These are phyloP conservation scores for Coniferiporia weirii DNA, from an alignment of 1,284 basidiomycete genomes.

Conservation along the genomic window DNA sequence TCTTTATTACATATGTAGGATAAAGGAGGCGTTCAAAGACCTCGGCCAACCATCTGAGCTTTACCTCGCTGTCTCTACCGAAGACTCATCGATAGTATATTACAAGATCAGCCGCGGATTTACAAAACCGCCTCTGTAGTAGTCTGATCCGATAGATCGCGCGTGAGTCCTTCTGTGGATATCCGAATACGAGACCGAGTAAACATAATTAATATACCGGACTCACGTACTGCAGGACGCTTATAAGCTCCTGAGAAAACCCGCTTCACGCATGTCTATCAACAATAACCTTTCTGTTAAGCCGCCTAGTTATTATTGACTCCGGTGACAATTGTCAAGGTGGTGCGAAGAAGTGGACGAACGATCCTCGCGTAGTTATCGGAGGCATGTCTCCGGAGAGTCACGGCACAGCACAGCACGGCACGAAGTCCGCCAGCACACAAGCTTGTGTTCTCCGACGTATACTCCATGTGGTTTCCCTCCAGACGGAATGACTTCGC, in stretches of 20 bases:
- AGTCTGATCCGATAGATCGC: not conserved
- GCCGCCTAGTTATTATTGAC: not conserved
- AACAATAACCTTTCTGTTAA: not conserved
- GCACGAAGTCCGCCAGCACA: not conserved
- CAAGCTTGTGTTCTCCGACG: not conserved
- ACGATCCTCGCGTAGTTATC: not conserved
- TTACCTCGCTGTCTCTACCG: conserved; percentile 64
- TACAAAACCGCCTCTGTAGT: conserved; percentile 60
- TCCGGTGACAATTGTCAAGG: not conserved
- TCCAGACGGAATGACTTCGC: not conserved
- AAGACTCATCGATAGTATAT: conserved; percentile 77
- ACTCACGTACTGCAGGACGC: not conserved
- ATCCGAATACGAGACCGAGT: not conserved
- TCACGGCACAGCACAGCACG: not conserved
- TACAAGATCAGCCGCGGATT: conserved; percentile 74
- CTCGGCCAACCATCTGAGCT: conserved; percentile 46
- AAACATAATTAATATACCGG: not conserved
- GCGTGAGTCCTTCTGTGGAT: not conserved
- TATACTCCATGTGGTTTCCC: not conserved
- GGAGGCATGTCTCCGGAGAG: not conserved
- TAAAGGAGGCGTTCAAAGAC: conserved; percentile 49
- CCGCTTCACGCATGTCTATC: not conserved
- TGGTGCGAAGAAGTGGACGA: not conserved
- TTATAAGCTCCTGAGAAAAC: not conserved
- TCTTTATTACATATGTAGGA: conserved; percentile 33